A percentile compares a stretch with the other conserved stretches of the same genome.
Evolutionary conservation across 2,329 filamentous ascomycete genomes (phyloP).

Genomic region (Trichoderma brevicompactum): DNA sequence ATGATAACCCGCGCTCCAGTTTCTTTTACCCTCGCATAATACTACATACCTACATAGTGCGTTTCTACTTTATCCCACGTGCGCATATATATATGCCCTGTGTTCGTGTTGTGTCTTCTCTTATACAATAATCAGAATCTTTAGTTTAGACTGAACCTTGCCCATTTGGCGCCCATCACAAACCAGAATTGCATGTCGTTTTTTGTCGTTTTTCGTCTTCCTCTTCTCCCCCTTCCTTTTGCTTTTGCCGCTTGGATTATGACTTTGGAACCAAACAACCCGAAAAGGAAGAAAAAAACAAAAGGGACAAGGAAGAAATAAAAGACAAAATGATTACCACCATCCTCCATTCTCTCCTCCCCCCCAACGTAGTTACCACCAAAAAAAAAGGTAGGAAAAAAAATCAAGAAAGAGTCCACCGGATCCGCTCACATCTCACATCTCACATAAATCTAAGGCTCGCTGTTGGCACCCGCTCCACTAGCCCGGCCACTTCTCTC

Average conservation of each 20-base stretch:
- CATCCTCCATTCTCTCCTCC: conserved; percentile 19
- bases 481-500: conserved; percentile 51
- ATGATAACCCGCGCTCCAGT: not conserved
- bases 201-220: conserved; percentile 12
- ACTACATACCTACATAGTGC: conserved; percentile 24
- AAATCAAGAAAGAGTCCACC: conserved; percentile 3
- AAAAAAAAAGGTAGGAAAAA: not conserved
- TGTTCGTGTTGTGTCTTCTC: conserved; percentile 10
- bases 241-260: not conserved
- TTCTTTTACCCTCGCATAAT: conserved; percentile 25
- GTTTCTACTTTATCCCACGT: conserved; percentile 19
- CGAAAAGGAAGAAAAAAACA: not conserved
- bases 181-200: conserved; percentile 24
- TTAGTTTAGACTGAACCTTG: conserved; percentile 26
- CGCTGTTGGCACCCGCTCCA: conserved; percentile 48
- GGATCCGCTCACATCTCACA: conserved; percentile 25
- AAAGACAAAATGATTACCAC: conserved; percentile 5
- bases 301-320: not conserved
- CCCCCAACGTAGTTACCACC: conserved; percentile 14
- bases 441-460: conserved; percentile 53
- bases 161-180: conserved; percentile 30
- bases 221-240: conserved; percentile 32
- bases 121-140: conserved; percentile 27
- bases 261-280: conserved; percentile 4
- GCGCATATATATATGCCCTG: conserved; percentile 16